These are phyloP conservation scores for Blumeria hordei DNA, from an alignment of 2,329 filamentous ascomycete species.

Conservation along the genomic window DNA sequence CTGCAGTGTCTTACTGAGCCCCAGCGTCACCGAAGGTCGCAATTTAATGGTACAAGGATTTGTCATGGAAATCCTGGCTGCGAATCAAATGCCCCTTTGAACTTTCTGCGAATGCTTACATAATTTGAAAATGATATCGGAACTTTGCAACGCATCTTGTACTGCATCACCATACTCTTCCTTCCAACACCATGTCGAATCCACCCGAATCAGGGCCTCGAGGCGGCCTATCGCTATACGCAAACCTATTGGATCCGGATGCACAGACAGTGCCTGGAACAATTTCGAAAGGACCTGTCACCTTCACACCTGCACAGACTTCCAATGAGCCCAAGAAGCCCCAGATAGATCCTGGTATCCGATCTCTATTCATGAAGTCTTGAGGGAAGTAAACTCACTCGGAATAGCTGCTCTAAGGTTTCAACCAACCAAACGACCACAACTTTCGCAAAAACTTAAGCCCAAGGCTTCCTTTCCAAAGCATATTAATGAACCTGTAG, in stretches of 20 bases:
- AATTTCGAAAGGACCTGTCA: conserved; percentile 54
- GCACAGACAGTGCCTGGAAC: conserved; percentile 24
- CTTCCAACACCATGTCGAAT: conserved; percentile 10
- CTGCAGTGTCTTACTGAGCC: no score
- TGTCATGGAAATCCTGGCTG: no score
- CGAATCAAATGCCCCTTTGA: no score
- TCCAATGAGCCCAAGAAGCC: conserved; percentile 30
- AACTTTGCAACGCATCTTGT: not conserved
- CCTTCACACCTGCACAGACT: conserved; percentile 32
- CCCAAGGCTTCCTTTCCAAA: conserved; percentile 36
- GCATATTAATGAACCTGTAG: conserved; percentile 13
- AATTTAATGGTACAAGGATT: no score
- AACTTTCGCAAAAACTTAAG: conserved; percentile 35
- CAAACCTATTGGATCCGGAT: conserved; percentile 51
- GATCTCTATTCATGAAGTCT: conserved; percentile 10
- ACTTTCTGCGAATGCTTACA: no score
- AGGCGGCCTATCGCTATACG: conserved; percentile 51
- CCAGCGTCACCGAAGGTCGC: no score
- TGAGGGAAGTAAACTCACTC: conserved; percentile 22
- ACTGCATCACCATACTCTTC: not conserved
- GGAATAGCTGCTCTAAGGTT: conserved; percentile 45
- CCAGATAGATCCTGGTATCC: conserved; percentile 31
- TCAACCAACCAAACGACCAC: conserved; percentile 62
- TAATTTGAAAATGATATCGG: no score
- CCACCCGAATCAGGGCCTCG: conserved; percentile 14